Conservation (phyloP, 257 asterid species). For the Anisodus acutangulus region DNA sequence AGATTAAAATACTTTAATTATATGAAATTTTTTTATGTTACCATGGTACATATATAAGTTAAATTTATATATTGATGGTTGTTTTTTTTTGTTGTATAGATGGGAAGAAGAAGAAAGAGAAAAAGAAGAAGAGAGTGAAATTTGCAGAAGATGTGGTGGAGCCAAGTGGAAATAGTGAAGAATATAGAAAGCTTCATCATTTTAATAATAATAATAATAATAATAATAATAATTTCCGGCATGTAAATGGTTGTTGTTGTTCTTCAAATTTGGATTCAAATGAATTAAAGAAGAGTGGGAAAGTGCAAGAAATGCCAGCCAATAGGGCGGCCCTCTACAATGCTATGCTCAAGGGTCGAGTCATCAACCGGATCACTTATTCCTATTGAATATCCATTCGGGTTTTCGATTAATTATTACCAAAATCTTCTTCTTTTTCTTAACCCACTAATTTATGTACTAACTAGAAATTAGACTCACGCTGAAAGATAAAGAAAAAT, state of each 20-base stretch:
- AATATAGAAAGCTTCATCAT: constrained; percentile 57
- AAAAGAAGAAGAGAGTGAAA: constrained; percentile 75
- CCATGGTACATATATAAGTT: no score
- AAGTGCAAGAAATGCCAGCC: constrained; percentile 59
- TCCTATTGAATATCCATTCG: constrained; percentile 41
- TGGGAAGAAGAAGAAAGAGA: constrained; percentile 50
- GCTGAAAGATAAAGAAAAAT: no score
- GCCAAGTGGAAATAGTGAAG: constrained; percentile 76
- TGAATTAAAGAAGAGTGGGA: constrained; percentile 33
- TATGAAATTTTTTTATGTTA: no score
- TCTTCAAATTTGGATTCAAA: constrained; percentile 28
- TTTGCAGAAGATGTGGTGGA: constrained; percentile 91
- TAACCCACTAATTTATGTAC: constrained; percentile 33
- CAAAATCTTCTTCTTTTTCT: background rate
- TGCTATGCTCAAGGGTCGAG: constrained; percentile 72
- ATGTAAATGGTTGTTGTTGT: constrained; percentile 5
- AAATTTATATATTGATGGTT: background rate
- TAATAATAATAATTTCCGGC: background rate
- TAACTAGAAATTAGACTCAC: background rate
- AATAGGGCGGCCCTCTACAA: constrained; percentile 74
- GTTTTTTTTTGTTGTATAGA: constrained; percentile 35
- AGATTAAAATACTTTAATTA: background rate
- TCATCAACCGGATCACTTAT: constrained; percentile 54
- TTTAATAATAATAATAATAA: constrained; percentile 19
- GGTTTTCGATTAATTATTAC: background rate